These are phyloP conservation scores for Trypanosoma platydactyli DNA, from an alignment of 208 protist species.

Conservation along the genomic window DNA sequence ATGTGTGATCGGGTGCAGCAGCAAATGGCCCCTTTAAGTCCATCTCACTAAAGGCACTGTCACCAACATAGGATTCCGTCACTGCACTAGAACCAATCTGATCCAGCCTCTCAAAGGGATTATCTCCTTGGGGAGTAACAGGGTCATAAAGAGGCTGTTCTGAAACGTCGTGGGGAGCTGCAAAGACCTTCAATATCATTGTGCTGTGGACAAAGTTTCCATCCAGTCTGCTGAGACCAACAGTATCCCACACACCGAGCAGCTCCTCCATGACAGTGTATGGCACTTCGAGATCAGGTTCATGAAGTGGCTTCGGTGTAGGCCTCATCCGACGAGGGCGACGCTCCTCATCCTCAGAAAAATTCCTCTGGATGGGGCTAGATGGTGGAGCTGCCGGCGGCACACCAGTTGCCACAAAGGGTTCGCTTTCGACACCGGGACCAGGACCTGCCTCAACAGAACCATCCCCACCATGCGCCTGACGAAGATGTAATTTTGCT, in stretches of 20 bases:
- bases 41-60: conserved; percentile 8
- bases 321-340: conserved; percentile 48
- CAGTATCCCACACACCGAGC: conserved; percentile 77
- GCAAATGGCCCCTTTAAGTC: conserved; percentile 51
- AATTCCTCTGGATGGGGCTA: conserved; percentile 20
- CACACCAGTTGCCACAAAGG: not conserved
- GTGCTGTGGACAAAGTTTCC: conserved; percentile 83
- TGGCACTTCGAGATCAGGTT: conserved; percentile 64
- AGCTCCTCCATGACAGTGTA: conserved; percentile 65
- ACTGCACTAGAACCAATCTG: not conserved
- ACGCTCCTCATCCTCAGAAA: conserved; percentile 36
- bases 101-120: conserved; percentile 44
- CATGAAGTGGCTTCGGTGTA: conserved; percentile 81
- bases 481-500: conserved; percentile 82
- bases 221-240: conserved; percentile 70
- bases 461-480: conserved; percentile 78
- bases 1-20: conserved; percentile 39
- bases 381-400: conserved; percentile 3
- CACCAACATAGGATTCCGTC: conserved; percentile 16
- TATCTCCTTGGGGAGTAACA: conserved; percentile 46
- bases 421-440: conserved; percentile 31
- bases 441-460: conserved; percentile 60
- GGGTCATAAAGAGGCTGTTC: conserved; percentile 48
- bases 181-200: conserved; percentile 89
- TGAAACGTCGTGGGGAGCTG: conserved; percentile 46